Base-by-base conservation (phyloP, 23 red algal species). In the Gracilaria domingensis region DNA sequence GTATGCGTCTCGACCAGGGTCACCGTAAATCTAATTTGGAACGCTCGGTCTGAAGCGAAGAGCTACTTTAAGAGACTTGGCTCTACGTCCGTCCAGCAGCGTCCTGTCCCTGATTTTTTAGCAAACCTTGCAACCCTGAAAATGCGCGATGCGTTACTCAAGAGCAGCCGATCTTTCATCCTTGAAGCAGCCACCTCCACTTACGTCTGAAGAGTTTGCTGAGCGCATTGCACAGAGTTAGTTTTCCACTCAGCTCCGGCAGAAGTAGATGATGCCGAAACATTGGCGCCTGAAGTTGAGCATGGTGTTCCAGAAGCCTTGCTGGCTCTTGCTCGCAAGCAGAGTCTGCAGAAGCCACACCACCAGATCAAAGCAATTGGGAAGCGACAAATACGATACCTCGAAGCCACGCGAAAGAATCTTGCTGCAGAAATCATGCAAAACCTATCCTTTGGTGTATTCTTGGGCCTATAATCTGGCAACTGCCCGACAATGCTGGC, bases 71-170 rank as follows among this genome's bases (percentile, higher is more conserved):
- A 28, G 16, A 39, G 58, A n/a, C 65, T 98, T 33, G 96, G 96
- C 32, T 94, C 93, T 80, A 18, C 80, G 91, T 58, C 96, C 96
- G 29, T 82, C 83, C n/a, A n/a, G 0, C 91, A 87, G 14, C 92
- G 96, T 28, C 92, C 93, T 55, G 26, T 98, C 26, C 93, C 96
- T 12, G 96, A 98, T 67, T 95, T 98, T 93, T 35, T 98, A 33
- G 30, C 86, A 24, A 94, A 93, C 47, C 38, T 98, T 51, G 62
- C 76, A 16, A 88, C 95, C 69, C 88, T 93, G 16, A 48, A 13
- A 11, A 70, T 70, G 32, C n/a, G 35, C 14, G 54, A 37, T 34
- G 82, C 75, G 37, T 85, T 38, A 64, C 57, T 85, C 14, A 4
- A 4, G 23, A 59, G 4, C 9, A 23, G 23, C 3, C 55, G 55